A percentile compares a stretch with the other conserved stretches of the same genome.
These are phyloP conservation scores for Boechera stricta DNA, from an alignment of 345 rosid species.

Conservation along the genomic window DNA sequence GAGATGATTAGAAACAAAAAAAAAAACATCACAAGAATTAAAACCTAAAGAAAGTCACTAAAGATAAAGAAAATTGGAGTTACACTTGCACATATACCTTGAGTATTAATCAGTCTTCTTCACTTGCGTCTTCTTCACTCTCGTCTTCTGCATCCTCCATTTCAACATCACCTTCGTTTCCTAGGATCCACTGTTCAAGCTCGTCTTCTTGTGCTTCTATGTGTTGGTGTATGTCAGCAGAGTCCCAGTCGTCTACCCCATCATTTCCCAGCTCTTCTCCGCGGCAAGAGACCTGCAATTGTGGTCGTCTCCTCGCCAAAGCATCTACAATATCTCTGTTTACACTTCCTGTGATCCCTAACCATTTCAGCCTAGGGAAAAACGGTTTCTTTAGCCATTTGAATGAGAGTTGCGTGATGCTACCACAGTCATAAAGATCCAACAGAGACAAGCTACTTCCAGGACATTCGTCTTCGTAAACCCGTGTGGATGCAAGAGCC, in stretches of 20 bases:
- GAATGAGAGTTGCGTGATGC: conserved; percentile 77
- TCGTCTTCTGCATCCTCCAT: conserved; percentile 53
- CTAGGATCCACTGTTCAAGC: conserved; percentile 45
- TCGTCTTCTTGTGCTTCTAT: conserved; percentile 53
- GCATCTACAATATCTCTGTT: conserved; percentile 84
- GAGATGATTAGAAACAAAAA: background rate
- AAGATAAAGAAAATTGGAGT: background rate
- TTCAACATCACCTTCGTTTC: conserved; percentile 42
- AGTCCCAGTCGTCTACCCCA: conserved; percentile 62
- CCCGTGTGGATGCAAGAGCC: conserved; percentile 80
- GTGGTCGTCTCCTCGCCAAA: conserved; percentile 75
- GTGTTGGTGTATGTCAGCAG: conserved; percentile 41
- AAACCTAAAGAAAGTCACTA: background rate
- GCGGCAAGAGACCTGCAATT: conserved; percentile 64
- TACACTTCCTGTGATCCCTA: conserved; percentile 81
- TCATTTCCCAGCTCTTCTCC: conserved; percentile 82
- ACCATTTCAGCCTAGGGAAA: conserved; percentile 86
- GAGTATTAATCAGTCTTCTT: conserved; percentile 26
- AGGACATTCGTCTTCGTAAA: conserved; percentile 63
- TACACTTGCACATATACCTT: background rate
- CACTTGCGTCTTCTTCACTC: conserved; percentile 49
- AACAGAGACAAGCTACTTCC: conserved; percentile 68
- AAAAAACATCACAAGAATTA: background rate
- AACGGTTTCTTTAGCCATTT: conserved; percentile 88
- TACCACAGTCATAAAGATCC: conserved; percentile 74